Percentiles rank a stretch among this genome's conserved stretches.
Evolutionary conservation across 768 basidiomycete species (phyloP).

Genomic region (Suillus placidus): DNA sequence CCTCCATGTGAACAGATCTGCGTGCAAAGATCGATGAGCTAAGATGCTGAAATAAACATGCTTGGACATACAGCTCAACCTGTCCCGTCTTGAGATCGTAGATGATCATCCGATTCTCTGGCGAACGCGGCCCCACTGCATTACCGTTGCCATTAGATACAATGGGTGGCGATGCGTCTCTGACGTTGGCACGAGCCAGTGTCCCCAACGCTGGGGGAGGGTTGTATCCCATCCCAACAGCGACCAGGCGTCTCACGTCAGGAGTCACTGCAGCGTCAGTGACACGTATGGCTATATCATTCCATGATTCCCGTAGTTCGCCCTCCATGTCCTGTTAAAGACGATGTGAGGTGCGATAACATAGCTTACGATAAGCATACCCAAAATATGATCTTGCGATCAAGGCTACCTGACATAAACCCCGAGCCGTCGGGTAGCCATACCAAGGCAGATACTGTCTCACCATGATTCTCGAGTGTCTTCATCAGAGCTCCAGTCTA

Average conservation of each 20-base stretch:
- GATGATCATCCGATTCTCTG: conserved; percentile 70
- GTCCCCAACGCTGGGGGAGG: conserved; percentile 22
- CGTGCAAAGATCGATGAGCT: conserved; percentile 16
- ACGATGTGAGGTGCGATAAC: conserved; percentile 18
- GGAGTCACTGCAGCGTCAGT: conserved; percentile 87
- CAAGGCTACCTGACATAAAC: conserved; percentile 88
- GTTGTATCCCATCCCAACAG: conserved; percentile 69
- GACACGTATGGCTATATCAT: conserved; percentile 72
- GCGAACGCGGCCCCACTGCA: conserved; percentile 35
- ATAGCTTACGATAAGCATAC: conserved; percentile 44
- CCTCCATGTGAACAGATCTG: conserved; percentile 68
- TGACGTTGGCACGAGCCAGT: conserved; percentile 32
- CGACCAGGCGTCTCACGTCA: conserved; percentile 80
- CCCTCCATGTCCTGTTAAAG: conserved; percentile 70
- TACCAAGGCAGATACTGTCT: conserved; percentile 82
- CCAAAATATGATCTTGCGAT: conserved; percentile 83
- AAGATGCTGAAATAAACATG: conserved; percentile 14
- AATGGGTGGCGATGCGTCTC: conserved; percentile 39
- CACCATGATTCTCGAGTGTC: conserved; percentile 69
- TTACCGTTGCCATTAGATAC: conserved; percentile 36
- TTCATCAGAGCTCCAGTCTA: conserved; percentile 78
- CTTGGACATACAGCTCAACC: conserved; percentile 60
- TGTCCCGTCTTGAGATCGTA: conserved; percentile 75
- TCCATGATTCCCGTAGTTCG: conserved; percentile 70
- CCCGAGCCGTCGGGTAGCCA: conserved; percentile 91